Base-by-base conservation (phyloP, 306 rosid species). In the Betula pendula region DNA sequence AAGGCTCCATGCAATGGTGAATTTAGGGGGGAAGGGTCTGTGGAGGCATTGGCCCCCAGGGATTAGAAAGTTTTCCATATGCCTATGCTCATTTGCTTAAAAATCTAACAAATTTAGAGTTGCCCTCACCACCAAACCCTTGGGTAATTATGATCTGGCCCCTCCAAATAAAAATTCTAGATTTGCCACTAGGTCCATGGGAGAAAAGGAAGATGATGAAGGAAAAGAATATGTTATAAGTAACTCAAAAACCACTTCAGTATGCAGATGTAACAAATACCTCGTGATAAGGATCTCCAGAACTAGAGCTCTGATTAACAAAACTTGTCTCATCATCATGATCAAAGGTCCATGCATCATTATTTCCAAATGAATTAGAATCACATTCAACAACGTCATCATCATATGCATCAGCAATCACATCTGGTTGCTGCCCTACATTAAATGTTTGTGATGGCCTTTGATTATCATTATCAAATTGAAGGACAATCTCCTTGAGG, bases 391-490 rank as follows among this genome's bases (percentile, higher is more conserved):
- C 31, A 53, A 74, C 75, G 3, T 55, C 31, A 51, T 52, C 67
- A 3, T 59, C 53, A 42, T 67, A 60, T 9, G 45, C 72, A 62
- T 70, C 68, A 47, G 20, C 19, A 22, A 25, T 49, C 20, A 6
- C 53, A 27, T 75, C 77, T 70, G 70, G 31, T 50, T 20, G 63
- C 29, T 70, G 81, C 49, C 45, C 7, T 56, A 24, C 52, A 80
- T 67, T 22, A 55, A 45, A 80, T 67, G 47, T 63, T 40, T 62
- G 69, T 31, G 68, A 44, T 49, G 80, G 27, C 50, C n/a, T 17
- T 29, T 71, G 68, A 81, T 72, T 76, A 81, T 71, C 72, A 29
- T 63, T 55, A 42, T 71, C 81, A 62, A 81, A 51, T 22, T 17
- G 68, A 74, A 0, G 47, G 45, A 75, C 19, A 29, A 81, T 70